phyloP scores from a whole-genome alignment of 2,329 filamentous ascomycete genomes.

The Aspergillus niger region DNA sequence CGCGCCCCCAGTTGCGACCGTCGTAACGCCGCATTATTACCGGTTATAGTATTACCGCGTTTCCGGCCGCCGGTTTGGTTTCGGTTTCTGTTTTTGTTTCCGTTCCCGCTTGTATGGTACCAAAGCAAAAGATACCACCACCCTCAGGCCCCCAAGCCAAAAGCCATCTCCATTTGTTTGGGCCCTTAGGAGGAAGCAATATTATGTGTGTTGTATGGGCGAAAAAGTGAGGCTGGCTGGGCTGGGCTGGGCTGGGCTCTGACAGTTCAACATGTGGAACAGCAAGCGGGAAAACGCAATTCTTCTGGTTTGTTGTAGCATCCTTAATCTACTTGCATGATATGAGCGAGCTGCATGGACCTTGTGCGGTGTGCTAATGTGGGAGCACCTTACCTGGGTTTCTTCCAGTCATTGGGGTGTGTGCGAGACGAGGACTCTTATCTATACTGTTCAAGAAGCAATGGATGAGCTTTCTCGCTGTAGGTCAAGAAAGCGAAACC shows the following conservation, averaged over 20 bases:
- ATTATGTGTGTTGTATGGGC: constrained; percentile 7
- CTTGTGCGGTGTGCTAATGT: neutral
- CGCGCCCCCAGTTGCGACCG: constrained; percentile 1
- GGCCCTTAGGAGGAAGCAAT: neutral
- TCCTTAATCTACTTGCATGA: neutral
- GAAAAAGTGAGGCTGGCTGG: constrained; percentile 16
- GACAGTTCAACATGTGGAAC: constrained; percentile 11
- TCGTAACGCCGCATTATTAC: neutral
- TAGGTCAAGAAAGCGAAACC: too few relatives aligned
- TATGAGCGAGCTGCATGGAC: neutral
- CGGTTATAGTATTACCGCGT: neutral
- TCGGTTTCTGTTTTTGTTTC: neutral
- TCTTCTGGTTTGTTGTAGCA: constrained; percentile 9
- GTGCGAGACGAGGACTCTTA: neutral
- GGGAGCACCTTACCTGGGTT: neutral
- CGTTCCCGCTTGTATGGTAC: neutral
- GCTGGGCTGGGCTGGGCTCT: neutral
- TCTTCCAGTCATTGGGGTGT: neutral
- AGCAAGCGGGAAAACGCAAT: constrained; percentile 3
- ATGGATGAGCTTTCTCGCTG: too few relatives aligned
- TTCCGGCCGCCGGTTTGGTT: constrained; percentile 6
- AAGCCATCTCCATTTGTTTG: neutral
- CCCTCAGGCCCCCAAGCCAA: constrained; percentile 4
- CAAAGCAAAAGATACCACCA: neutral
- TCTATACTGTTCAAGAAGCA: too few relatives aligned